Base-by-base conservation (phyloP, 305 asterid species). In the Rubia balearica region DNA sequence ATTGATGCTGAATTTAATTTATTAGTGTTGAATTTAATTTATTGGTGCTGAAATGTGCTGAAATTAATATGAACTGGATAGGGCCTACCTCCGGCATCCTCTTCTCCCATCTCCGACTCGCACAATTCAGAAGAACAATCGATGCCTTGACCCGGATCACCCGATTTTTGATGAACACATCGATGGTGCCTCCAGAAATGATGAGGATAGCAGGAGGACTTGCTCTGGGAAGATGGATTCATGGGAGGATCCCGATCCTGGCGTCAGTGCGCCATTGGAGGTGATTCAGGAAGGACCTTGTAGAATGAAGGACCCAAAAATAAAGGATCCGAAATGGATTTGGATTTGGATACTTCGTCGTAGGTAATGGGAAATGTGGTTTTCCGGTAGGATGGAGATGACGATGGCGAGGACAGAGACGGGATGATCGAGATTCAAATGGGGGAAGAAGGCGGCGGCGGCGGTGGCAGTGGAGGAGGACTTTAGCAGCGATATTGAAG, bases 341-440 rank as follows among this genome's bases (percentile, higher is more conserved):
- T 87, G 17, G 95, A 84, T 2, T 86, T 93, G 68, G 93, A 79
- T 46, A 95, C 30, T 27, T 27, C 1, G 30, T 27, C 79, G 48
- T 92, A 82, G 69, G 73, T 43, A 21, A 65, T 60, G 69, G 73
- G 85, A 45, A 61, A 6, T 85, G 86, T 27, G 30, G 30, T 1
- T 27, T 85, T 80, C 81, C 82, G 80, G 75, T 86, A 90, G 94
- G 96, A 83, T 13, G 91, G 76, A 19, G 89, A 89, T 24, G 30
- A 2, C 2, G 30, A 27, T 27, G 30, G 30, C 0, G 30, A 27
- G 0, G 86, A 81, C 17, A 82, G 78, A 60, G 92, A 84, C 33
- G 90, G 91, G 38, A 66, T 89, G 84, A 89, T 90, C 45, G 98
- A 90, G 88, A 90, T 90, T 67, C 82, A 75, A 41, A 66, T 90